Percentiles rank a stretch among this genome's conserved stretches.
Evolutionary conservation across 345 rosid species (phyloP).

Genomic region (Ricinus communis): DNA sequence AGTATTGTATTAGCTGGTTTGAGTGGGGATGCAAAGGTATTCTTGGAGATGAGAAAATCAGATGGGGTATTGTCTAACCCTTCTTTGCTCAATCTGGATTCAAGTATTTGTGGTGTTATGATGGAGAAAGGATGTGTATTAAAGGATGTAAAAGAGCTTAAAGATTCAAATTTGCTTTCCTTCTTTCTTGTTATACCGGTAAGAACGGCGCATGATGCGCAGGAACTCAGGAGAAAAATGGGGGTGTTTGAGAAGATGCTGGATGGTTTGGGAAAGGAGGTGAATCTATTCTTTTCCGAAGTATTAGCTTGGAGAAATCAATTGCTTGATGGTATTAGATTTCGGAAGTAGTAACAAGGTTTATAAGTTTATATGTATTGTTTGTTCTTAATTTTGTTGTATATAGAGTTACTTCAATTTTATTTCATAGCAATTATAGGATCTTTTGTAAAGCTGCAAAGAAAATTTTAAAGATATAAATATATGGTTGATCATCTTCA

Average conservation of each 20-base stretch:
- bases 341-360: slow-evolving; percentile 12
- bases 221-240: slow-evolving; percentile 41
- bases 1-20: slow-evolving; percentile 41
- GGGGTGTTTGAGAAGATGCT: slow-evolving; percentile 40
- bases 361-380: neutral
- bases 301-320: slow-evolving; percentile 49
- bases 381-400: slow-evolving; percentile 6
- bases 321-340: slow-evolving; percentile 40
- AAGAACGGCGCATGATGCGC: slow-evolving; percentile 22
- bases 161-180: slow-evolving; percentile 37
- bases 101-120: slow-evolving; percentile 18
- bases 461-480: neutral
- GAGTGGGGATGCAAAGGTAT: slow-evolving; percentile 41
- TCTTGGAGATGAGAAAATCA: slow-evolving; percentile 36
- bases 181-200: slow-evolving; percentile 37
- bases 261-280: slow-evolving; percentile 40
- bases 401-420: slow-evolving; percentile 4
- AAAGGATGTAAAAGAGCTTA: slow-evolving; percentile 50
- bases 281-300: slow-evolving; percentile 48
- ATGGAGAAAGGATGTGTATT: slow-evolving; percentile 29
- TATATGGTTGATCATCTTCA: neutral
- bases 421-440: neutral
- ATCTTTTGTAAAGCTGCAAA: slow-evolving; percentile 8
- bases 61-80: slow-evolving; percentile 21
- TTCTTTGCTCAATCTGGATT: slow-evolving; percentile 31